A percentile compares a stretch with the other conserved stretches of the same genome.
These are phyloP conservation scores for Dichotomocladium elegans DNA, from an alignment of 371 early-diverging fungal genomes.

Conservation along the genomic window DNA sequence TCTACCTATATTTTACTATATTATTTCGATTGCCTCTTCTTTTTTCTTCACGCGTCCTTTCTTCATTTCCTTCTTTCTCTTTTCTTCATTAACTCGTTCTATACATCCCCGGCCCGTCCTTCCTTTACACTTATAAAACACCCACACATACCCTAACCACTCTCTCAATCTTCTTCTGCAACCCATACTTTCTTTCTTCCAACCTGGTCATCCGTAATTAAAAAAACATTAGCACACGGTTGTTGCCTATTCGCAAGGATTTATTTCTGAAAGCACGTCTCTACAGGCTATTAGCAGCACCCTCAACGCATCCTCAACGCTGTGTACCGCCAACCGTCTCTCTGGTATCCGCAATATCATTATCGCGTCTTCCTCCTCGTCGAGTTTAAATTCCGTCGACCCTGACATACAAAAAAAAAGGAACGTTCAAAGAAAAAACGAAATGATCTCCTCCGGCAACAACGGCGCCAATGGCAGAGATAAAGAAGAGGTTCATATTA, in stretches of 20 bases:
- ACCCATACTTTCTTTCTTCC: neutral
- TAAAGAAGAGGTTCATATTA: slow-evolving; percentile 15
- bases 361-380: slow-evolving; percentile 5
- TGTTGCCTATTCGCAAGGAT: neutral
- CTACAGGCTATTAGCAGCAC: too few relatives aligned
- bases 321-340: too few relatives aligned
- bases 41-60: slow-evolving; percentile 3
- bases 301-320: too few relatives aligned
- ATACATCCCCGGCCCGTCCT: neutral
- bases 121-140: neutral
- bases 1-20: slow-evolving; percentile 3
- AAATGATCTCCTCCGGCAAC: too few relatives aligned
- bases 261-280: neutral
- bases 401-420: slow-evolving; percentile 9
- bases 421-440: too few relatives aligned
- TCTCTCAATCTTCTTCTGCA: neutral
- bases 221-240: neutral
- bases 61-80: slow-evolving; percentile 2
- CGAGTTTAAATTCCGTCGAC: slow-evolving; percentile 15
- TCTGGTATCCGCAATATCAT: neutral
- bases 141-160: neutral
- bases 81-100: slow-evolving; percentile 2
- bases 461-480: slow-evolving; percentile 17
- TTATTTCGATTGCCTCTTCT: slow-evolving; percentile 1
- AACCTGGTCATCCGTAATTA: neutral